Evolutionary conservation across 495 filamentous ascomycete species (phyloP).

Genomic region (Letharia lupina): DNA sequence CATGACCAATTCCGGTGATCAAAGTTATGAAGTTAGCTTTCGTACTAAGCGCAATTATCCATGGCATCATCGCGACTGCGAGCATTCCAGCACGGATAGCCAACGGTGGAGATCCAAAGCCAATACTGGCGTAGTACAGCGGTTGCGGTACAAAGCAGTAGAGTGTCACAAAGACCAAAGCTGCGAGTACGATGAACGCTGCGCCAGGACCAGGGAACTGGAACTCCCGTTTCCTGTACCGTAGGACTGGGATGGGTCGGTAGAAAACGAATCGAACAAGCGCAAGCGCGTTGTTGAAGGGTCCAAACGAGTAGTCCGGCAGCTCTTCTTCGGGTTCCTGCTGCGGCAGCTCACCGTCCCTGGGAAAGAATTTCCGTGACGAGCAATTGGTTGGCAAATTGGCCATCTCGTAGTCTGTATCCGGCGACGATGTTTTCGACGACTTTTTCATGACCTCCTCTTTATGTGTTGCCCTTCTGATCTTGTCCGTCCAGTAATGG

Average conservation of each 20-base stretch:
- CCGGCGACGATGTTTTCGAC: slow-evolving; percentile 47
- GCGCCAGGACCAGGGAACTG: slow-evolving; percentile 69
- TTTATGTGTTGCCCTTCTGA: slow-evolving; percentile 73
- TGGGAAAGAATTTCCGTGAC: slow-evolving; percentile 64
- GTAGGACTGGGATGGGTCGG: slow-evolving; percentile 63
- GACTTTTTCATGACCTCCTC: slow-evolving; percentile 51
- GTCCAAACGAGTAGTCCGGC: slow-evolving; percentile 57
- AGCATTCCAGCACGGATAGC: slow-evolving; percentile 91
- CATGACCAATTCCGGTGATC: slow-evolving; percentile 84
- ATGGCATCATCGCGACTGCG: slow-evolving; percentile 85
- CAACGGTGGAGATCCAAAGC: slow-evolving; percentile 77
- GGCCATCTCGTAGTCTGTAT: slow-evolving; percentile 60
- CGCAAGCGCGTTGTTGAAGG: slow-evolving; percentile 66
- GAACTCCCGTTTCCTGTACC: slow-evolving; percentile 52
- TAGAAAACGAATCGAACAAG: slow-evolving; percentile 80
- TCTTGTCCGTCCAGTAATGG: slow-evolving; percentile 81
- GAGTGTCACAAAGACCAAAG: slow-evolving; percentile 62
- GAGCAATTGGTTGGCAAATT: slow-evolving; percentile 60
- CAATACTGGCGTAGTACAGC: slow-evolving; percentile 73
- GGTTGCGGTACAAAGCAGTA: slow-evolving; percentile 80
- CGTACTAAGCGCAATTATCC: slow-evolving; percentile 83
- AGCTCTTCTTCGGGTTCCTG: slow-evolving; percentile 50
- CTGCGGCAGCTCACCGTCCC: slow-evolving; percentile 40
- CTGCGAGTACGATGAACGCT: slow-evolving; percentile 53
- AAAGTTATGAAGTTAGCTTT: slow-evolving; percentile 82